Percentiles rank a stretch among this genome's conserved stretches.
These are phyloP conservation scores for Cladorrhinum sp. DNA, from an alignment of 2,329 filamentous ascomycete genomes.

Conservation along the genomic window DNA sequence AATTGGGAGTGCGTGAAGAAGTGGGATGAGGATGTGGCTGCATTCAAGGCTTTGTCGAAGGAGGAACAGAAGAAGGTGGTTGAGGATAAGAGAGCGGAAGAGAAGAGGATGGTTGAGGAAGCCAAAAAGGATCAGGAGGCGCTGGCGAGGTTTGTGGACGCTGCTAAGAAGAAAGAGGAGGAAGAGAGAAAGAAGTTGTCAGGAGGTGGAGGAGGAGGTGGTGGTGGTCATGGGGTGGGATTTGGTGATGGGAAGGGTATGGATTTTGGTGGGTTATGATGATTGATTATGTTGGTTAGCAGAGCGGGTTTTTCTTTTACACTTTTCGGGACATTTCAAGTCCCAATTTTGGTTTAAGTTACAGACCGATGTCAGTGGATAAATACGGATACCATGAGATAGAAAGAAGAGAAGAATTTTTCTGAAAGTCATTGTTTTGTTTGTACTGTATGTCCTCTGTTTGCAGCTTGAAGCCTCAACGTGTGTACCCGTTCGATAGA, in stretches of 20 bases:
- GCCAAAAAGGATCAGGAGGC: conserved; percentile 27
- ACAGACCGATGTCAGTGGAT: too few species aligned
- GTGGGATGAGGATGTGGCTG: conserved; percentile 64
- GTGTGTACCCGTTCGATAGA: too few species aligned
- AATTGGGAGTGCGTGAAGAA: conserved; percentile 58
- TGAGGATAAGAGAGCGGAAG: conserved; percentile 35
- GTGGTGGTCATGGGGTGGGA: not conserved
- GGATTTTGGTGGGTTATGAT: not conserved
- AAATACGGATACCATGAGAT: too few species aligned
- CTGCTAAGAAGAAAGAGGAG: conserved; percentile 30
- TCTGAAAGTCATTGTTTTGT: too few species aligned
- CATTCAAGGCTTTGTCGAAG: conserved; percentile 55
- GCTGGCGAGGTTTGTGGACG: conserved; percentile 35
- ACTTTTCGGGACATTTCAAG: not conserved
- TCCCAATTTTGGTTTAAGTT: too few species aligned
- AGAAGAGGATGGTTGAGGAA: conserved; percentile 28
- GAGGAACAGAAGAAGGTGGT: conserved; percentile 56
- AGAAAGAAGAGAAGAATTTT: too few species aligned
- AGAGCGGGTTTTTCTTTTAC: not conserved
- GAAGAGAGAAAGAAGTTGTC: conserved; percentile 18
- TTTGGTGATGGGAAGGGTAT: not conserved
- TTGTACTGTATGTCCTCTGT: too few species aligned
- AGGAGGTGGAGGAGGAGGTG: conserved; percentile 15
- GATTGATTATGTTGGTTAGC: not conserved
- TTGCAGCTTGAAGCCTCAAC: too few species aligned